These are phyloP conservation scores for Schizophyllum commune DNA, from an alignment of 1,284 basidiomycete species.

Conservation along the genomic window DNA sequence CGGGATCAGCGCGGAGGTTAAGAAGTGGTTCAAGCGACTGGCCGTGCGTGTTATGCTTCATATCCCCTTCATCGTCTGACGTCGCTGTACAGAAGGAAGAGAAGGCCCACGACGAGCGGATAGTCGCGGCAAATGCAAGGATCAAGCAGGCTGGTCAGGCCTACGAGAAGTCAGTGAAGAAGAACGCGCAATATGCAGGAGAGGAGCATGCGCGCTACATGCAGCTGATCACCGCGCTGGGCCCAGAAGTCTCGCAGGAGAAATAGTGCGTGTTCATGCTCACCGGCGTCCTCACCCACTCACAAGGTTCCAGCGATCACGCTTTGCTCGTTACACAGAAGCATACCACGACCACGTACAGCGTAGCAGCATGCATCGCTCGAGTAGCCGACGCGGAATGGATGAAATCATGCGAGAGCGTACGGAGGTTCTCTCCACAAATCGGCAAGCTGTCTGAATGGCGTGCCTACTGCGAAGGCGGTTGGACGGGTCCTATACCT, in stretches of 20 bases:
- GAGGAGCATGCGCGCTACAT: conserved; percentile 75
- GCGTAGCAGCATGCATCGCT: conserved; percentile 53
- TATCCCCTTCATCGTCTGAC: conserved; percentile 1
- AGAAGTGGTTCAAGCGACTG: conserved; percentile 80
- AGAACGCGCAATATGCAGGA: conserved; percentile 53
- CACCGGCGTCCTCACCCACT: background rate
- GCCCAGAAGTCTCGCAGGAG: conserved; percentile 70
- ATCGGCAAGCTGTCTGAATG: conserved; percentile 66
- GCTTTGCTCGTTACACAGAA: conserved; percentile 51
- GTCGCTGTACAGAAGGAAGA: conserved; percentile 59
- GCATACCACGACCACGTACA: conserved; percentile 50
- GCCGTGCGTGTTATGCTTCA: conserved; percentile 38
- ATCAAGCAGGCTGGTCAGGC: conserved; percentile 69
- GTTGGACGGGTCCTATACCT: conserved; percentile 55
- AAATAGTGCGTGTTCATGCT: conserved; percentile 51
- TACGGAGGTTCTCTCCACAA: conserved; percentile 55
- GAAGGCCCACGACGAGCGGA: conserved; percentile 63
- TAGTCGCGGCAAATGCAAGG: conserved; percentile 59
- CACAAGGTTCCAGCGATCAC: conserved; percentile 47
- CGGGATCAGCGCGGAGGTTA: conserved; percentile 54
- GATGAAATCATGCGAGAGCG: conserved; percentile 60
- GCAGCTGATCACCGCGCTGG: conserved; percentile 60
- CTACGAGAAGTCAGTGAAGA: conserved; percentile 76
- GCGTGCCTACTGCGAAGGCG: conserved; percentile 65
- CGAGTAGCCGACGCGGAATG: conserved; percentile 72